Conservation (phyloP, 371 early-diverging fungal genomes). For the Capillidium heterosporum region DNA sequence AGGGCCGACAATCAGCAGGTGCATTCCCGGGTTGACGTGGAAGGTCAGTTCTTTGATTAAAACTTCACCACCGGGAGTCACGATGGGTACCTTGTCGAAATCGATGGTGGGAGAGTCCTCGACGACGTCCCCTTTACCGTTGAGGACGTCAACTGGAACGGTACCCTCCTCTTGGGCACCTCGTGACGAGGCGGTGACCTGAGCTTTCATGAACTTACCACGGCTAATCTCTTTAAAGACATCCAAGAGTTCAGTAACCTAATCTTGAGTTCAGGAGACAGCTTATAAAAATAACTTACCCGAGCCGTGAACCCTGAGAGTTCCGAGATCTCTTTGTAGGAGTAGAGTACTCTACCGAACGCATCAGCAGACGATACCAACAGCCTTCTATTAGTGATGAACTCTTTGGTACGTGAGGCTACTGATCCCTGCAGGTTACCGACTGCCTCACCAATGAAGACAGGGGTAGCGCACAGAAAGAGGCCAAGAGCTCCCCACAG, state of each 20-base stretch:
- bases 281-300: constrained; percentile 27
- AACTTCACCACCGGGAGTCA: constrained; percentile 92
- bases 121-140: constrained; percentile 40
- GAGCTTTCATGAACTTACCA: constrained; percentile 43
- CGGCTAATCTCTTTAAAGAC: constrained; percentile 65
- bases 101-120: constrained; percentile 58
- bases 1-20: constrained; percentile 86
- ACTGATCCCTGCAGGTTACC: background rate
- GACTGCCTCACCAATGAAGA: constrained; percentile 41
- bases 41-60: constrained; percentile 72
- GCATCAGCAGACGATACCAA: constrained; percentile 71
- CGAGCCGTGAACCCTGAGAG: constrained; percentile 82
- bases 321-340: constrained; percentile 75
- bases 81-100: constrained; percentile 80
- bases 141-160: constrained; percentile 16
- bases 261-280: background rate
- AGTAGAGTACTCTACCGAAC: constrained; percentile 78
- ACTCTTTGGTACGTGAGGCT: constrained; percentile 22
- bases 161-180: constrained; percentile 30
- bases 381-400: constrained; percentile 78
- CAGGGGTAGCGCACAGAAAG: constrained; percentile 73
- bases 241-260: constrained; percentile 46
- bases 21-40: constrained; percentile 77
- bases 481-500: constrained; percentile 91
- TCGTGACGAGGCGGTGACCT: constrained; percentile 25